Evolutionary conservation across 208 protist genomes (phyloP), one percentile per base, ranked within the genome.

Genomic region (Crithidia brevicula): DNA sequence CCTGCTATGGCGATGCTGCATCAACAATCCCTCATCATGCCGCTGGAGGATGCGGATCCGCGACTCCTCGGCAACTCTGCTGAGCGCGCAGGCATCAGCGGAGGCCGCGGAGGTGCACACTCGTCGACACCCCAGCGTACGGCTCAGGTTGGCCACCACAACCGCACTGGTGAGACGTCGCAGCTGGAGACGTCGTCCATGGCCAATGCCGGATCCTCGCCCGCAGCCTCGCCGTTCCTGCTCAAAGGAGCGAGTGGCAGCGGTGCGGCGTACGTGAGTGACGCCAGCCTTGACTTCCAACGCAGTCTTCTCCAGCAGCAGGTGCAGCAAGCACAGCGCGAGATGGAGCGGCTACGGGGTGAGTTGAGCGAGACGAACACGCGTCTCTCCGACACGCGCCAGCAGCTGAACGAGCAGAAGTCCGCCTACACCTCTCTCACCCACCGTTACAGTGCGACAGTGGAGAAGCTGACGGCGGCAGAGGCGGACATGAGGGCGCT

Each of bases 371-470:
- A 89, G 23, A 69, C 77, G 3, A 76, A 52, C 27, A 46, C 4
- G 11, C 79, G 81, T 23, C 67, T 89, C 4, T 27, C 68, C 11
- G 67, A 81, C 25, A 60, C 66, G 6, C 81, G 81, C 18, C 74
- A 77, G 23, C 50, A 72, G 43, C 67, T 91, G 40, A 87, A 88
- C 33, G 85, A 90, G 40, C 80, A 91, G 38, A 86, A 85, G 71
- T 62, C 81, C 23, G 73, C 89, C 71, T 76, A 78, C 68, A 83
- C 77, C 60, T 73, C 85, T 6, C 75, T 94, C 57, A 78, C 81
- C 4, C 83, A 89, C 59, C 74, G 83, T 40, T 94, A 91, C 70
- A 74, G 79, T 53, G 54, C 67, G 18, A 36, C 62, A 1, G 74
- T 89, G 38, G 83, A 91, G 69, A 87, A 88, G 62, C 77, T 94